A percentile compares a stretch with the other conserved stretches of the same genome.
These are phyloP conservation scores for Colletotrichum gigasporum DNA, from an alignment of 2,329 filamentous ascomycete species.

Conservation along the genomic window DNA sequence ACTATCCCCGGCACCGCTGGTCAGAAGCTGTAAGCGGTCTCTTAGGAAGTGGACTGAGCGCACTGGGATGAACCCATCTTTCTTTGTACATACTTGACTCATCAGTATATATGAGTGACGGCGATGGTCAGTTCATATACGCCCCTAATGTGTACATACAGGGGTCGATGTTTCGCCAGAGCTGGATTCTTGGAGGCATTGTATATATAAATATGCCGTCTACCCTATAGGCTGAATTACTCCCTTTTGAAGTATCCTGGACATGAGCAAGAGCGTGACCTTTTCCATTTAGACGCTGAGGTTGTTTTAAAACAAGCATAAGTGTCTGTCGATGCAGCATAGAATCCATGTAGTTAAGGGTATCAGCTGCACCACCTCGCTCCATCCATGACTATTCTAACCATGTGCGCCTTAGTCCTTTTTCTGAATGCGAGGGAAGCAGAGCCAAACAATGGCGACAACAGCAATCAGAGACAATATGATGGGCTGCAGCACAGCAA, in stretches of 20 bases:
- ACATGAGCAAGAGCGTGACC: no score
- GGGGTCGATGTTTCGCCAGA: constrained; percentile 9
- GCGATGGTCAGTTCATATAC: not conserved
- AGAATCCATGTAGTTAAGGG: no score
- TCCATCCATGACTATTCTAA: not conserved
- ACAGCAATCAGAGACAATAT: constrained; percentile 53
- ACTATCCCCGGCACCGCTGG: constrained; percentile 47
- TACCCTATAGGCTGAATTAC: not conserved
- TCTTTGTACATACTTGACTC: constrained; percentile 28
- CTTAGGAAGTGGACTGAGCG: not conserved
- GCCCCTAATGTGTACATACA: constrained; percentile 1
- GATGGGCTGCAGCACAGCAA: constrained; percentile 60
- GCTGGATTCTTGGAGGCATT: constrained; percentile 11
- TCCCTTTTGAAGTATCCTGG: no score
- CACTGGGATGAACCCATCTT: not conserved
- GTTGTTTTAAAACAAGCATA: no score
- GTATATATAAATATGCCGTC: constrained; percentile 17
- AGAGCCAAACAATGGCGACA: constrained; percentile 45
- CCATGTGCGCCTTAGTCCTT: constrained; percentile 31
- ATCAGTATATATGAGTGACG: constrained; percentile 4
- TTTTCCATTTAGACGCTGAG: no score
- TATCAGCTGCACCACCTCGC: no score
- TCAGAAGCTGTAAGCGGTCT: constrained; percentile 38
- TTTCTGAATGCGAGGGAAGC: constrained; percentile 47
- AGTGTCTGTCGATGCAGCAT: no score